Evolutionary conservation across 352 stramenopile species (phyloP).

Genomic region (Globisporangium radiosum): DNA sequence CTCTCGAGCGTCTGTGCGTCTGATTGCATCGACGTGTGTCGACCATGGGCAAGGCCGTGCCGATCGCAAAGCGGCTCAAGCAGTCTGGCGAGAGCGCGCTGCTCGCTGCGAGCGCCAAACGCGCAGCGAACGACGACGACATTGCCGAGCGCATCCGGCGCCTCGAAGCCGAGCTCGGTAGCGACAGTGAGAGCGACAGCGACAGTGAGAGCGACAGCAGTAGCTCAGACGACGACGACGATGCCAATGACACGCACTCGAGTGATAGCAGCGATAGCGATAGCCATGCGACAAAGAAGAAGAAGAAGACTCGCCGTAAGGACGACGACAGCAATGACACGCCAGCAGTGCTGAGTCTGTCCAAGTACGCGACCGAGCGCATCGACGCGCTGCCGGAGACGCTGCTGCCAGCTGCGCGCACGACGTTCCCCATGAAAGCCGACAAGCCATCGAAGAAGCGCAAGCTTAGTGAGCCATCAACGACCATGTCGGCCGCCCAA

Average conservation of each 20-base stretch:
- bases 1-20: too few species aligned
- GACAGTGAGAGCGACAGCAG: conserved; percentile 13
- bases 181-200: conserved; percentile 11
- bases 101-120: conserved; percentile 15
- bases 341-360: conserved; percentile 51
- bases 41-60: conserved; percentile 34
- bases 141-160: conserved; percentile 59
- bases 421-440: conserved; percentile 14
- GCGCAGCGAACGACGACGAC: conserved; percentile 38
- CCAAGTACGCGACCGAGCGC: conserved; percentile 51
- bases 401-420: conserved; percentile 36
- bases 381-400: conserved; percentile 55
- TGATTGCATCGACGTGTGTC: neutral
- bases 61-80: conserved; percentile 78
- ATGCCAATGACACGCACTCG: neutral
- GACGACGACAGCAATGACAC: conserved; percentile 6
- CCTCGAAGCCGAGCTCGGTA: conserved; percentile 63
- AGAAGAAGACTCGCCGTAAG: neutral
- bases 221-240: conserved; percentile 12
- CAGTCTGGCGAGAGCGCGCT: conserved; percentile 67
- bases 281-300: neutral
- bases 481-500: conserved; percentile 16
- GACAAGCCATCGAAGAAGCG: conserved; percentile 34
- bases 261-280: neutral
- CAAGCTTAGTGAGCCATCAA: conserved; percentile 19